A percentile compares a stretch with the other conserved stretches of the same genome.
Evolutionary conservation across 306 rosid genomes (phyloP).

Genomic region (Fagus crenata): DNA sequence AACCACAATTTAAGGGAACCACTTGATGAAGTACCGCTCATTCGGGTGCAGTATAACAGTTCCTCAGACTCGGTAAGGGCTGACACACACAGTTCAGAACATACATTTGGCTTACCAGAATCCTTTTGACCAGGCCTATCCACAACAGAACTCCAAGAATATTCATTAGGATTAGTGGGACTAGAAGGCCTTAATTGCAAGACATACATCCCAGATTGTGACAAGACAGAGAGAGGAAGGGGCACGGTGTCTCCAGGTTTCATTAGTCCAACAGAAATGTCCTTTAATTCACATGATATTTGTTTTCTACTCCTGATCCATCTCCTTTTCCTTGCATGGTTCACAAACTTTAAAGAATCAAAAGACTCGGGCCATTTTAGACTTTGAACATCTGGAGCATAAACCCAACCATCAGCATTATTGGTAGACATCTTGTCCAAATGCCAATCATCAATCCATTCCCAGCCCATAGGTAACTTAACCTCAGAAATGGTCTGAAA

Average conservation of each 20-base stretch:
- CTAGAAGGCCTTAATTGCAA: slow-evolving; percentile 72
- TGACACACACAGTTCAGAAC: slow-evolving; percentile 66
- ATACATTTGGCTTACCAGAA: slow-evolving; percentile 31
- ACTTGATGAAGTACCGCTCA: slow-evolving; percentile 64
- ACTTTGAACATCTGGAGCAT: slow-evolving; percentile 68
- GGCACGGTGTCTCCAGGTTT: slow-evolving; percentile 81
- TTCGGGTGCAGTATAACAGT: slow-evolving; percentile 67
- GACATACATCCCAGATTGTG: slow-evolving; percentile 60
- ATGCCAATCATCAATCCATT: slow-evolving; percentile 94
- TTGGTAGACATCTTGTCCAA: slow-evolving; percentile 56
- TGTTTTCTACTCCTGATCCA: slow-evolving; percentile 76
- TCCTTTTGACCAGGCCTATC: slow-evolving; percentile 51
- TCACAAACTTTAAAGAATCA: slow-evolving; percentile 45
- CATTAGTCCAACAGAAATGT: slow-evolving; percentile 64
- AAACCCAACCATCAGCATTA: slow-evolving; percentile 76
- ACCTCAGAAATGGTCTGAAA: slow-evolving; percentile 51
- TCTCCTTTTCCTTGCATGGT: slow-evolving; percentile 73
- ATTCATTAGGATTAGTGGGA: slow-evolving; percentile 45
- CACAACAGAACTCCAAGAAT: slow-evolving; percentile 83
- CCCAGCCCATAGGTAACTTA: slow-evolving; percentile 74
- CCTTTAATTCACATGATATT: slow-evolving; percentile 41
- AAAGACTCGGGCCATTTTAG: slow-evolving; percentile 75
- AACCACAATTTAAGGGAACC: slow-evolving; percentile 75
- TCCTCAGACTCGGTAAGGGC: slow-evolving; percentile 77
- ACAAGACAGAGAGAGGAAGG: slow-evolving; percentile 72